Base-by-base conservation (phyloP, 495 filamentous ascomycete species). In the Annulohypoxylon stygium region DNA sequence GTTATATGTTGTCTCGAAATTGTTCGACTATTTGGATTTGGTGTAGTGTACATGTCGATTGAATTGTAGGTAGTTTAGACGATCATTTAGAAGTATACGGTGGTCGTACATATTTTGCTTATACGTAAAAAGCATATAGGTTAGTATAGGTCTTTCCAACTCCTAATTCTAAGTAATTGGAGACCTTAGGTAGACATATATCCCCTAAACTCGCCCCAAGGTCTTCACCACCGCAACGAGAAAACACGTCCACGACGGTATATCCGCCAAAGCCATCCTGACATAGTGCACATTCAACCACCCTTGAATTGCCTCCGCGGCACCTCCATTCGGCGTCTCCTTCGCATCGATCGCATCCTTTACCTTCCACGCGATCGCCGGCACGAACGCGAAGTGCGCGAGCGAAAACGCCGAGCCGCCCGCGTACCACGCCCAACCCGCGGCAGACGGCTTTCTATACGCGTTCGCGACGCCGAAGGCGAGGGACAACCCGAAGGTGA, bases 181-280 rank as follows among this genome's bases (percentile, higher is more conserved):
- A 23, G 20, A 23, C 20, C 20, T 23, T 23, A 23, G 20, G 1
- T 23, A 23, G 20, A 23, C 20, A 23, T 23, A 23, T 23, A 36
- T 33, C 54, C 9, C 10, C 25, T 61, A 78, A 9, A 71, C 20
- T 5, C 71, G 50, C 63, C 68, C 63, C n/a, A 78, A 25, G 4
- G 64, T 68, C 59, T 77, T 75, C 36, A 75, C 39, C 18, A 62
- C 65, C 25, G 71, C 76, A n/a, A 76, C 23, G 9, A 75, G 41
- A 53, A 78, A 78, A 51, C 69, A 78, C n/a, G 71, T 48, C 76
- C 76, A 78, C 12, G 74, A 63, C 2, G 74, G 74, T 30, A 78
- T 54, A 43, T 78, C 76, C 0, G 67, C 60, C n/a, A 70, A 1
- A 2, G 68, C 75, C 8, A 71, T 76, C 47, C 76, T 61, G 4